phyloP scores from a whole-genome alignment of 345 rosid genomes.

The Luvunga scandens region DNA sequence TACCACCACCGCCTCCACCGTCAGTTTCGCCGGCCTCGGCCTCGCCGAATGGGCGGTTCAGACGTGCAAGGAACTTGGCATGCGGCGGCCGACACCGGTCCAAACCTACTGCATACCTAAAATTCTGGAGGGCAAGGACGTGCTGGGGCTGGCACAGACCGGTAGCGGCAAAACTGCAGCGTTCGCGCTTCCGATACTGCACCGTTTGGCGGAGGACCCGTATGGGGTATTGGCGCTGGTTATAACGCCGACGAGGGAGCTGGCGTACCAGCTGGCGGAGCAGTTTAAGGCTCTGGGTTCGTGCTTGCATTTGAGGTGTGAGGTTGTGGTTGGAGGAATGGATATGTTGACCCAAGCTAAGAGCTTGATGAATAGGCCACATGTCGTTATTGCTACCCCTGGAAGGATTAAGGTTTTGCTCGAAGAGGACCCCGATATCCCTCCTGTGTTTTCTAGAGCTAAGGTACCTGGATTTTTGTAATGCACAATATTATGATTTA shows the following conservation, averaged over 20 bases:
- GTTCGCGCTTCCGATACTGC: conserved; percentile 88
- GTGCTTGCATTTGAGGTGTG: conserved; percentile 68
- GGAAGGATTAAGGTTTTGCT: conserved; percentile 87
- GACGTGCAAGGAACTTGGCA: conserved; percentile 85
- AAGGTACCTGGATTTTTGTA: conserved; percentile 41
- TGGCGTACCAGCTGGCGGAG: conserved; percentile 92
- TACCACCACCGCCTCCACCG: conserved; percentile 10
- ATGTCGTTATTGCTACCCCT: conserved; percentile 83
- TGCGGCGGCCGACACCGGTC: conserved; percentile 78
- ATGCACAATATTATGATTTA: background rate
- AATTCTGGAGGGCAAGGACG: conserved; percentile 70
- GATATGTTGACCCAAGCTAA: conserved; percentile 74
- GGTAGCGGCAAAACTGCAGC: conserved; percentile 97
- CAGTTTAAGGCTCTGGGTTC: conserved; percentile 93
- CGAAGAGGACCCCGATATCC: conserved; percentile 76
- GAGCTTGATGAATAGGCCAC: conserved; percentile 67
- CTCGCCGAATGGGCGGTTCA: conserved; percentile 78
- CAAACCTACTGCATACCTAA: conserved; percentile 85
- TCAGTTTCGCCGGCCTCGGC: conserved; percentile 59
- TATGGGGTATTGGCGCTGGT: conserved; percentile 79
- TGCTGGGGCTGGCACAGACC: conserved; percentile 85
- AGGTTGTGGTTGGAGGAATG: conserved; percentile 93
- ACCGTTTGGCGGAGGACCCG: conserved; percentile 75
- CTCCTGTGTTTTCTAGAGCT: conserved; percentile 70
- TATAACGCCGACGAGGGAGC: conserved; percentile 93